These are phyloP conservation scores for Solanum acaule DNA, from an alignment of 257 asterid species.

Conservation along the genomic window DNA sequence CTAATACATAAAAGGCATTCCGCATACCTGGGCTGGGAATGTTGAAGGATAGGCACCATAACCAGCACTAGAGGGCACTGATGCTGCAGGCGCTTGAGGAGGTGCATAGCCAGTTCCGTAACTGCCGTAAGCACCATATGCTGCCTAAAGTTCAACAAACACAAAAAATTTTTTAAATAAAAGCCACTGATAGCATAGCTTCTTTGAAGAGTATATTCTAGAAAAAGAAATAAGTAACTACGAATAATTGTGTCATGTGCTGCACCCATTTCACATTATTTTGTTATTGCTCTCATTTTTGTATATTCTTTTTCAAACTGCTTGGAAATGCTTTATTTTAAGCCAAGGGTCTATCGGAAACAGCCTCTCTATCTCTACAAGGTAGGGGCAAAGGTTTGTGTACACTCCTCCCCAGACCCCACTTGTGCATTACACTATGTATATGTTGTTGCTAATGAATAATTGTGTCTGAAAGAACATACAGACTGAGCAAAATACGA, in stretches of 20 bases:
- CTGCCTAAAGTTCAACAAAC: constrained; percentile 35
- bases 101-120: constrained; percentile 61
- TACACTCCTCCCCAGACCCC: background rate
- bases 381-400: background rate
- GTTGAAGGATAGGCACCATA: constrained; percentile 81
- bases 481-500: background rate
- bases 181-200: background rate
- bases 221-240: background rate
- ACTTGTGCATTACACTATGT: background rate
- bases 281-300: background rate
- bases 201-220: background rate
- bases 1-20: background rate
- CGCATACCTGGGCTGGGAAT: constrained; percentile 64
- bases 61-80: constrained; percentile 69
- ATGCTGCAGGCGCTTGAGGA: constrained; percentile 62
- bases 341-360: background rate
- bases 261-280: background rate
- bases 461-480: background rate
- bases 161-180: background rate
- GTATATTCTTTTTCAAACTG: background rate
- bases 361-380: background rate
- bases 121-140: constrained; percentile 56
- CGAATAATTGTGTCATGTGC: background rate
- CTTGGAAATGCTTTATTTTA: background rate
- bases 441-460: background rate